Evolutionary conservation across 306 rosid species (phyloP), one percentile per base, ranked within the genome.

Genomic region (Mucuna pruriens): DNA sequence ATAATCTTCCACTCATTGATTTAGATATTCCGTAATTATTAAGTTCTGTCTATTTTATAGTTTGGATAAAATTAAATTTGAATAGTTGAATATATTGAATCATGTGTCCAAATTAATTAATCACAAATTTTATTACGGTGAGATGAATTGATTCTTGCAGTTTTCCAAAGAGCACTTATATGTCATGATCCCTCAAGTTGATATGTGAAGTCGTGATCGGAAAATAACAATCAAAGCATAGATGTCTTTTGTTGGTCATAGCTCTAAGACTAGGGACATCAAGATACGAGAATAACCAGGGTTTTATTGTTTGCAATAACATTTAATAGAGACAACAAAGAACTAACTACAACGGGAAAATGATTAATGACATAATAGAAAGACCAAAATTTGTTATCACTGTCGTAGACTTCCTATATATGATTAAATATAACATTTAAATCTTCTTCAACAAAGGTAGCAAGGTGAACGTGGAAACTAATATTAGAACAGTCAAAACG

Each of bases 311-410:
- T 82, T 12, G 90, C 78, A 52, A 51, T 17, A 71, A 49, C 29
- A 29, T 45, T 17, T 46, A 29, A 54, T 12, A 22, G 8, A 55
- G 69, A 74, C 60, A 60, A 76, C 71, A 20, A 76, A 58, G 19
- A 6, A 79, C 89, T 60, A 75, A 61, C 46, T 61, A 33, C n/a
- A n/a, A n/a, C 9, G 10, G 31, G 23, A 33, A 63, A 46, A 63
- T 63, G 23, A 68, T 54, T 54, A 52, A 65, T 51, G 58, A 15
- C 23, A 64, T 73, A 74, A 81, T 49, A 74, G 23, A 63, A 63
- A 74, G 45, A 64, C 75, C 67, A 51, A 17, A 51, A 13, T n/a
- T 48, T 19, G 19, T 13, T 38, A 72, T 65, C 22, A 52, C 16
- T 49, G 34, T 52, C 46, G n/a, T 31, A 80, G 62, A 46, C 44